phyloP scores from a whole-genome alignment of 2,329 filamentous ascomycete genomes.

The Rutstroemia sydowiana region DNA sequence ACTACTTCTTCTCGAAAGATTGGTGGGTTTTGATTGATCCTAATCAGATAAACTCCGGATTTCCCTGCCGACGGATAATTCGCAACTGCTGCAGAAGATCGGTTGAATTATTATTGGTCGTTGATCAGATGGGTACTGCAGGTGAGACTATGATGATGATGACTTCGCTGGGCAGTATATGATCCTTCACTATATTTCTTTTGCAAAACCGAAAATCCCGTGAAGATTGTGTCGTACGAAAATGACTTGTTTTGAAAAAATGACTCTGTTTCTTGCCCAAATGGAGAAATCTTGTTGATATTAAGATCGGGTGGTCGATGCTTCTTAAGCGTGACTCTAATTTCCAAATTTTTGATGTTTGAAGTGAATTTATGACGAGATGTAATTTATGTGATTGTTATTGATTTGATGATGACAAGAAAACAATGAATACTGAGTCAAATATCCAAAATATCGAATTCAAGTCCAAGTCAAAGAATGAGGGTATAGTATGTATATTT shows the following conservation, averaged over 20 bases:
- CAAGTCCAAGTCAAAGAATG: not conserved
- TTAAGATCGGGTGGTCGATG: not conserved
- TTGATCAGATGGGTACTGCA: constrained; percentile 15
- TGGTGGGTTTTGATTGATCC: constrained; percentile 16
- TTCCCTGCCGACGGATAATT: constrained; percentile 14
- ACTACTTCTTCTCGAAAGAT: constrained; percentile 3
- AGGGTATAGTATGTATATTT: not conserved
- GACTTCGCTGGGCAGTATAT: not conserved
- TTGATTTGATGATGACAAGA: not conserved
- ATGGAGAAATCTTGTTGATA: not conserved
- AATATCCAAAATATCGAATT: not conserved
- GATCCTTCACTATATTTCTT: too few relatives aligned
- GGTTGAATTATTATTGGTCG: constrained; percentile 11
- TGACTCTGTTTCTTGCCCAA: too few relatives aligned
- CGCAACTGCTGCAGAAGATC: not conserved
- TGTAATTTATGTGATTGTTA: not conserved
- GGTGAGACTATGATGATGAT: constrained; percentile 8
- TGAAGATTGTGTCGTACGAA: not conserved
- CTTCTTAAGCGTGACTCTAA: not conserved
- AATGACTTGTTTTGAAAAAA: too few relatives aligned
- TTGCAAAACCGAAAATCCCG: too few relatives aligned
- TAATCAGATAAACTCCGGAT: constrained; percentile 14
- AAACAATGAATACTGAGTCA: not conserved
- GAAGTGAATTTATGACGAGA: not conserved
- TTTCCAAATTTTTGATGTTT: not conserved